Conservation (phyloP, 1,284 basidiomycete species). For the Pseudozyma sp. region DNA sequence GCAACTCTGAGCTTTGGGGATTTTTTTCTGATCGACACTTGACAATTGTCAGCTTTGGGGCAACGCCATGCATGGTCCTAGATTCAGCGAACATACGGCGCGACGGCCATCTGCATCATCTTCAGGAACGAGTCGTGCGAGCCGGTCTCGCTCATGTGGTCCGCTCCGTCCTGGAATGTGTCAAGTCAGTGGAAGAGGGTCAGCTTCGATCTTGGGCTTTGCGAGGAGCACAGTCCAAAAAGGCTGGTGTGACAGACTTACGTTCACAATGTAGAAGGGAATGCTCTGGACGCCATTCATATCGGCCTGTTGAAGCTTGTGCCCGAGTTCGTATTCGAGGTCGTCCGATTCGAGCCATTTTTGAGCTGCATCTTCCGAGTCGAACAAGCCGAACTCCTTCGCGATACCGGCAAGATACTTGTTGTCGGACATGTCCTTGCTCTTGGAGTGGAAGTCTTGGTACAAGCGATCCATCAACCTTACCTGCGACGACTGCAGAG, state of each 20-base stretch:
- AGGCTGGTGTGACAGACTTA: conserved; percentile 5
- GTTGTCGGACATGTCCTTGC: conserved; percentile 48
- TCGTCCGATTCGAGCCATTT: conserved; percentile 52
- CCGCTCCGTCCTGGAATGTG: conserved; percentile 31
- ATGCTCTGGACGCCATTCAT: conserved; percentile 55
- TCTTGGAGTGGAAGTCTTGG: conserved; percentile 32
- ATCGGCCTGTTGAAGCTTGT: conserved; percentile 47
- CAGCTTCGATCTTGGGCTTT: neutral
- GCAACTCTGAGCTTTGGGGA: too few relatives aligned
- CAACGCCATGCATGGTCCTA: too few relatives aligned
- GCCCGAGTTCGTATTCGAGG: conserved; percentile 48
- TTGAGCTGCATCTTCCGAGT: conserved; percentile 22
- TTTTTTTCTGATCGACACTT: too few relatives aligned
- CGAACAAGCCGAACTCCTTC: conserved; percentile 32
- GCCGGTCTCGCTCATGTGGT: conserved; percentile 52
- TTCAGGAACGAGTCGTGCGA: conserved; percentile 42
- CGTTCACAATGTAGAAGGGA: conserved; percentile 56
- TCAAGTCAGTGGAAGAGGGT: neutral
- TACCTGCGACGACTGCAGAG: conserved; percentile 28
- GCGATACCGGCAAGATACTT: conserved; percentile 32
- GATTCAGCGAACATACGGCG: conserved; percentile 37
- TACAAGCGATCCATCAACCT: conserved; percentile 44
- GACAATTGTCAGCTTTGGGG: too few relatives aligned
- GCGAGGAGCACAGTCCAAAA: neutral
- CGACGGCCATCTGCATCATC: conserved; percentile 56